Conservation (phyloP, 192 early-diverging fungal genomes). For the Umbelopsis sp. region DNA sequence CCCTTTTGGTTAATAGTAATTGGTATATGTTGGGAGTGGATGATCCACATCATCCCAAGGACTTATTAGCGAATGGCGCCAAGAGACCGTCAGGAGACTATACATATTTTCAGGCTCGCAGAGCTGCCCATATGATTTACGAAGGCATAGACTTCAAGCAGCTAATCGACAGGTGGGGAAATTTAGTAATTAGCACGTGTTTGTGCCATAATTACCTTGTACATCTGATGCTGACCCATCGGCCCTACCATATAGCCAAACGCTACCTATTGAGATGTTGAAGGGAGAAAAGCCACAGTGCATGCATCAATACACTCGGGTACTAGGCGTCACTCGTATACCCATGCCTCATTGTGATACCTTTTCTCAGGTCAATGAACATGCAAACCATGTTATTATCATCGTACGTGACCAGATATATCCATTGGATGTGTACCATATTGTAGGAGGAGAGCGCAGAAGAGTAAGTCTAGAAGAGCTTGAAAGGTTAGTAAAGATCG, state of each 20-base stretch:
- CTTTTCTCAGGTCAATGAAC: slow-evolving; percentile 51
- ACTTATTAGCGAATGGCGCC: slow-evolving; percentile 33
- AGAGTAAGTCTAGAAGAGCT: slow-evolving; percentile 64
- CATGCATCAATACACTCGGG: slow-evolving; percentile 84
- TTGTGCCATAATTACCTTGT: neutral
- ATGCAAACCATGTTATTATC: slow-evolving; percentile 65
- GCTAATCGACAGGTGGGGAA: slow-evolving; percentile 57
- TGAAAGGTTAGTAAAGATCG: slow-evolving; percentile 57
- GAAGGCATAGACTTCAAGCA: slow-evolving; percentile 78
- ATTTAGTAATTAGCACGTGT: neutral
- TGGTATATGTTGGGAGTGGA: slow-evolving; percentile 79
- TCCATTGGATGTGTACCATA: slow-evolving; percentile 62
- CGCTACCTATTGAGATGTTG: slow-evolving; percentile 63
- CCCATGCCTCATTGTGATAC: slow-evolving; percentile 78
- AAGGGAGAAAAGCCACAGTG: slow-evolving; percentile 70
- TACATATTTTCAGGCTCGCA: slow-evolving; percentile 75
- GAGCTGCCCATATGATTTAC: slow-evolving; percentile 76
- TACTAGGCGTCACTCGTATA: slow-evolving; percentile 83
- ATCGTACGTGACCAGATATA: slow-evolving; percentile 82
- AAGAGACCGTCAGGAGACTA: slow-evolving; percentile 50
- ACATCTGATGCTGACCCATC: neutral
- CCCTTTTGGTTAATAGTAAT: slow-evolving; percentile 84
- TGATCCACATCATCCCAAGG: slow-evolving; percentile 59
- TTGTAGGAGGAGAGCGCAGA: slow-evolving; percentile 54
- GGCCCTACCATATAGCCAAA: slow-evolving; percentile 33